Conservation (phyloP, 352 stramenopile species). For the Achlya hypogyna region DNA sequence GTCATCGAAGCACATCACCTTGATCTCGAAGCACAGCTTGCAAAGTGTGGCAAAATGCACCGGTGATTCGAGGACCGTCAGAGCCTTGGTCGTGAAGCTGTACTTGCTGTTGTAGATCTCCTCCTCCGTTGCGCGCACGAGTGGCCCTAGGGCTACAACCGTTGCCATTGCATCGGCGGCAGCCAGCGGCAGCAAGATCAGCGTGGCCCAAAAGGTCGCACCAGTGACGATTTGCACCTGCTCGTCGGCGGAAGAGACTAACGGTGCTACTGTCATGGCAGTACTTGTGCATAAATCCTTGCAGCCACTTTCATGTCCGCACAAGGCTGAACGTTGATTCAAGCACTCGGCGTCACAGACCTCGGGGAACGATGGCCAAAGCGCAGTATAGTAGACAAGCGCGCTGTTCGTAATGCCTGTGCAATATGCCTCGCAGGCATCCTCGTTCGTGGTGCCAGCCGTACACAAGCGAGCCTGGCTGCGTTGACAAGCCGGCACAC, state of each 20-base stretch:
- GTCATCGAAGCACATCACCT: constrained; percentile 8
- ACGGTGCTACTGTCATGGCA: not conserved
- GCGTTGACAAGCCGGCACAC: not conserved
- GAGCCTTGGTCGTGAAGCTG: not conserved
- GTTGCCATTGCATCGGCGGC: not conserved
- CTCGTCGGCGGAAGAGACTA: not conserved
- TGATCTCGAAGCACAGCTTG: constrained; percentile 8
- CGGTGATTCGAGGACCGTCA: constrained; percentile 1
- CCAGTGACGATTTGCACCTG: not conserved
- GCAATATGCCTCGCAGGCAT: not conserved
- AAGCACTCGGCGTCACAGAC: not conserved
- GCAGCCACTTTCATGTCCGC: not conserved
- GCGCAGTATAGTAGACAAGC: not conserved
- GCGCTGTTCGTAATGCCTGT: not conserved
- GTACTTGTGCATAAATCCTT: not conserved
- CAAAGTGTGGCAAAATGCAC: not conserved
- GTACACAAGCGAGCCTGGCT: not conserved
- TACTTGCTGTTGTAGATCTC: constrained; percentile 14
- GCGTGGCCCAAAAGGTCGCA: constrained; percentile 11
- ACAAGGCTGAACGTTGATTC: not conserved
- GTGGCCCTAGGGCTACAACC: not conserved
- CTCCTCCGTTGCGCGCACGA: not conserved
- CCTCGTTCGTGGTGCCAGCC: not conserved
- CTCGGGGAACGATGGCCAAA: not conserved
- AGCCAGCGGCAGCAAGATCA: constrained; percentile 4